Percentiles rank a stretch among this genome's conserved stretches.
Conservation (phyloP, 176 grass and related monocot species). For the Neostapfia colusana region DNA sequence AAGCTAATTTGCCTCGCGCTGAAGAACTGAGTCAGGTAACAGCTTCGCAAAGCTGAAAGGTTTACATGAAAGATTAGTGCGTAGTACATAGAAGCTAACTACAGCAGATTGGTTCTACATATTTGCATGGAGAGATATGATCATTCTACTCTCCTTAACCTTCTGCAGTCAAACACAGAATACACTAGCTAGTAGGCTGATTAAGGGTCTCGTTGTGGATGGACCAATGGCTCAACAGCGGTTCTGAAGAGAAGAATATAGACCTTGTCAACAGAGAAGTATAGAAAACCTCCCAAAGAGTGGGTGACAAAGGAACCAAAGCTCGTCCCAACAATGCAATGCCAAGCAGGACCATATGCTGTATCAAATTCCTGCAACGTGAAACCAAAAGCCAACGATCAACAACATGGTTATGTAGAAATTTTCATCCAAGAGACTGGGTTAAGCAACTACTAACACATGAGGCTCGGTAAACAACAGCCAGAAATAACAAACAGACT, state of each 20-base stretch:
- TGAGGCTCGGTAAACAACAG: neutral
- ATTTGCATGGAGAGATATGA: conserved; percentile 32
- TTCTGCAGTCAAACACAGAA: conserved; percentile 42
- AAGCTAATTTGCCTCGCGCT: neutral
- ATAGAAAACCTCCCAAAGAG: conserved; percentile 64
- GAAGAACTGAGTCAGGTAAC: neutral
- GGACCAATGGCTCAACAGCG: conserved; percentile 53
- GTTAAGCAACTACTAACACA: neutral
- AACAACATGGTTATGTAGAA: neutral
- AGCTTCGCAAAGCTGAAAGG: conserved; percentile 3
- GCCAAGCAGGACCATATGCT: conserved; percentile 68
- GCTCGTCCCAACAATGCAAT: conserved; percentile 76
- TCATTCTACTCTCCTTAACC: conserved; percentile 34
- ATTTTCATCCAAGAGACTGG: neutral
- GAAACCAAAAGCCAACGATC: conserved; percentile 9
- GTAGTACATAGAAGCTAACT: conserved; percentile 36
- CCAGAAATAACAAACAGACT: neutral
- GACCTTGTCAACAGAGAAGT: conserved; percentile 68
- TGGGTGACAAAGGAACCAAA: conserved; percentile 78
- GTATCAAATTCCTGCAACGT: conserved; percentile 67
- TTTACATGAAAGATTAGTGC: conserved; percentile 22
- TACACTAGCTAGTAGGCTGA: conserved; percentile 20
- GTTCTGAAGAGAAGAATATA: conserved; percentile 74
- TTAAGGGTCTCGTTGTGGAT: conserved; percentile 27
- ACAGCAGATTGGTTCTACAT: conserved; percentile 48